phyloP scores from a whole-genome alignment of 2,329 filamentous ascomycete species.

The Lecanicillium sp. region DNA sequence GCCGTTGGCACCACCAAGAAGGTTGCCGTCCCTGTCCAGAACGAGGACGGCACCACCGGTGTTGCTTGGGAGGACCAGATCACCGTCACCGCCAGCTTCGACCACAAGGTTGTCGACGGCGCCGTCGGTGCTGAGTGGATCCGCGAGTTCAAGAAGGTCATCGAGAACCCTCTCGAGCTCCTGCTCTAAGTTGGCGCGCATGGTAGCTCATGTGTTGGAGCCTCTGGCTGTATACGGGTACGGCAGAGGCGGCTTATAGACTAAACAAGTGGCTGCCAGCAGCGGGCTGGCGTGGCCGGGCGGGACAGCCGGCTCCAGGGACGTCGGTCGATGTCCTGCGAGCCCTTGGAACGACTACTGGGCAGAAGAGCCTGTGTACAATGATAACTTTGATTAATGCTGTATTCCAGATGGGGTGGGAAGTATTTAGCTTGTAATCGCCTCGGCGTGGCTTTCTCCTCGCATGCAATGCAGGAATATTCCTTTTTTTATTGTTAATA shows the following conservation, averaged over 20 bases:
- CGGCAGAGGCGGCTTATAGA: constrained; percentile 14
- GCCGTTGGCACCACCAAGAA: constrained; percentile 93
- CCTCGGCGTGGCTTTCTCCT: constrained; percentile 18
- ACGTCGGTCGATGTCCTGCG: neutral
- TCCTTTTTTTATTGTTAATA: constrained; percentile 10
- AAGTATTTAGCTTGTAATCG: constrained; percentile 23
- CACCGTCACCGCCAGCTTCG: constrained; percentile 88
- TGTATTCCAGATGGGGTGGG: constrained; percentile 27
- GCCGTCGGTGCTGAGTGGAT: constrained; percentile 97
- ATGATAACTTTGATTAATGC: constrained; percentile 36
- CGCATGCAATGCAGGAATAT: constrained; percentile 18
- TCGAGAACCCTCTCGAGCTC: constrained; percentile 95
- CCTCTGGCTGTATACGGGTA: neutral
- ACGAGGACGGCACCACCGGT: constrained; percentile 67
- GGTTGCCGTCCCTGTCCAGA: constrained; percentile 82
- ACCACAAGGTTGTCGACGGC: constrained; percentile 98
- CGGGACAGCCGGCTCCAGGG: neutral
- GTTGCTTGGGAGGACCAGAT: constrained; percentile 98
- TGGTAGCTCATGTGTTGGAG: neutral
- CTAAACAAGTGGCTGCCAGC: constrained; percentile 10
- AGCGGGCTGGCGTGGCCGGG: constrained; percentile 10
- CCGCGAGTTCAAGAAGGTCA: constrained; percentile 90
- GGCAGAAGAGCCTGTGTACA: constrained; percentile 34
- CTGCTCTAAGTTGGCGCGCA: constrained; percentile 66
- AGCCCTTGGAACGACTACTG: constrained; percentile 19